A percentile compares a stretch with the other conserved stretches of the same genome.
phyloP scores from a whole-genome alignment of 352 stramenopile genomes.

The Pythium plurisporium region DNA sequence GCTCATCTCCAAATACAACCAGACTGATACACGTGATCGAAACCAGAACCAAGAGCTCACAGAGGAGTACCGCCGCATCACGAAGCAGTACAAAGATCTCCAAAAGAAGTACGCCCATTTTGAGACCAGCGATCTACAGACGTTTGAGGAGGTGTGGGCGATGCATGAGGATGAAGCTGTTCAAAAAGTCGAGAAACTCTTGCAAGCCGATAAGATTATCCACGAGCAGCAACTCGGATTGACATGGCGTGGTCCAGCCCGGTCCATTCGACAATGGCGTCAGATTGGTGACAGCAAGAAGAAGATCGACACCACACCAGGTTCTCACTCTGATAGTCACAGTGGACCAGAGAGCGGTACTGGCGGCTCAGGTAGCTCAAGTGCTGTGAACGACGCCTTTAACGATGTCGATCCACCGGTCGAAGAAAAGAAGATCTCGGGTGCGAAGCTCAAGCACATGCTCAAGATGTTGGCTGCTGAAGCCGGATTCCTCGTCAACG shows the following conservation, averaged over 20 bases:
- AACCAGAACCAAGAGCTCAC: constrained; percentile 92
- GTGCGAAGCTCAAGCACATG: constrained; percentile 86
- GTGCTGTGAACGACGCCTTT: constrained; percentile 39
- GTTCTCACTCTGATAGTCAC: not conserved
- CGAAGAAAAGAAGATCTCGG: constrained; percentile 62
- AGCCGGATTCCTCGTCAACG: constrained; percentile 86
- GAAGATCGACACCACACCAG: constrained; percentile 9
- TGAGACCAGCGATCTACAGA: constrained; percentile 82
- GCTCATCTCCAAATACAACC: constrained; percentile 90
- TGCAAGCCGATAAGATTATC: constrained; percentile 88
- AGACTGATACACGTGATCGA: constrained; percentile 82
- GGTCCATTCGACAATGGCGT: constrained; percentile 51
- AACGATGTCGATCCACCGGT: constrained; percentile 38
- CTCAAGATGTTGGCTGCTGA: constrained; percentile 81
- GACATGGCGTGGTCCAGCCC: constrained; percentile 54
- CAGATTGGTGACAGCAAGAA: constrained; percentile 31
- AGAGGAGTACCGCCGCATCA: constrained; percentile 91
- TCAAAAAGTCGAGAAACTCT: constrained; percentile 79
- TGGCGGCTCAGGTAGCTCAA: constrained; percentile 5
- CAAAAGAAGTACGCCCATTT: constrained; percentile 95
- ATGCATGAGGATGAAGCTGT: constrained; percentile 91
- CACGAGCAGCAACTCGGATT: constrained; percentile 90
- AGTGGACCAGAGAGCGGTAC: constrained; percentile 3
- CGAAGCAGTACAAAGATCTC: constrained; percentile 94
- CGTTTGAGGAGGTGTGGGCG: constrained; percentile 87